Conservation (phyloP, 2,329 filamentous ascomycete species). For the Drechslerella dactyloides region DNA sequence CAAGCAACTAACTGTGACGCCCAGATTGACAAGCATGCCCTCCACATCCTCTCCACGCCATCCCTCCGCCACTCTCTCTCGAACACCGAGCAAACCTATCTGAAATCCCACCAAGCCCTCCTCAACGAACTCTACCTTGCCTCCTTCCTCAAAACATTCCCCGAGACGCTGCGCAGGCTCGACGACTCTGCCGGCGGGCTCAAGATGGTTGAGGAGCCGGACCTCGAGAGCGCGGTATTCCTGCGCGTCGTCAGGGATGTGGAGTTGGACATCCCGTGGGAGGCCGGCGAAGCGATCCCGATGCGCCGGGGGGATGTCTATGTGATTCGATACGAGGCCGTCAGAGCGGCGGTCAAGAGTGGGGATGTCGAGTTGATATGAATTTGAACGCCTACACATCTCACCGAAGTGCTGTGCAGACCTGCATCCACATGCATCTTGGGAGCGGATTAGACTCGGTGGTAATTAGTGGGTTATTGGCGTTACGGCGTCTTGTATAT, state of each 20-base stretch:
- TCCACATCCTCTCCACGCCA: constrained; percentile 72
- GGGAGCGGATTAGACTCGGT: too few relatives aligned
- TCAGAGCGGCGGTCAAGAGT: constrained; percentile 55
- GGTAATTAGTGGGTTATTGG: too few relatives aligned
- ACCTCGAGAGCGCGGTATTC: constrained; percentile 83
- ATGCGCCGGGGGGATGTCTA: constrained; percentile 56
- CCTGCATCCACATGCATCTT: not conserved
- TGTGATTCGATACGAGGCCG: constrained; percentile 56
- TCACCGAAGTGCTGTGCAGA: not conserved
- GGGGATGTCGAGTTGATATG: constrained; percentile 57
- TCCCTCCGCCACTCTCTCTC: constrained; percentile 71
- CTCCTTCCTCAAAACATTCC: constrained; percentile 84
- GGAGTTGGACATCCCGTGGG: constrained; percentile 53
- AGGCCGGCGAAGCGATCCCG: constrained; percentile 55
- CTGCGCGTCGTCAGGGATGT: constrained; percentile 71
- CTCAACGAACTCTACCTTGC: constrained; percentile 82
- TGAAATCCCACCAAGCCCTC: constrained; percentile 81
- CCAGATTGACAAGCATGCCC: constrained; percentile 76
- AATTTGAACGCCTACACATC: not conserved
- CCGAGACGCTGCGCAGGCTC: constrained; percentile 76
- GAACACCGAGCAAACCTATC: constrained; percentile 77
- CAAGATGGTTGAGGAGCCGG: constrained; percentile 89
- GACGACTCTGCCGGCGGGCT: constrained; percentile 90
- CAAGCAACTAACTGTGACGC: not conserved
- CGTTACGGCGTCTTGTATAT: constrained; percentile 9